These are phyloP conservation scores for Ochetophila trinervis DNA, from an alignment of 306 rosid species.

Conservation along the genomic window DNA sequence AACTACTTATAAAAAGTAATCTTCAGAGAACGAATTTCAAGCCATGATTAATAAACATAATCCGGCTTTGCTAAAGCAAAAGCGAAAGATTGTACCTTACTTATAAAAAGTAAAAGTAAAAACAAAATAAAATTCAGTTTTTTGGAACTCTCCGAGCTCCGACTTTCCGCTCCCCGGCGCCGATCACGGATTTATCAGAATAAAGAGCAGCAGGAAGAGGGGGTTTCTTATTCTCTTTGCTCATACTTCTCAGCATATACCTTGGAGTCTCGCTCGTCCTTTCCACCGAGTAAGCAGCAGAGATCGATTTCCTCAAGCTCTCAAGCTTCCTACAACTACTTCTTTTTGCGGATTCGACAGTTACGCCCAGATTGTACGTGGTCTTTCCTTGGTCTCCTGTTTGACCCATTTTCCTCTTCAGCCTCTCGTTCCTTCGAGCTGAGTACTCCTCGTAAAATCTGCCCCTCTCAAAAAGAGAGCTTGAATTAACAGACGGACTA, in stretches of 20 bases:
- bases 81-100: no score
- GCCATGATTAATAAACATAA: no score
- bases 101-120: no score
- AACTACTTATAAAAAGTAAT: no score
- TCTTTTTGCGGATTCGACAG: slow-evolving; percentile 62
- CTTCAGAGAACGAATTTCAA: no score
- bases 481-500: slow-evolving; percentile 19
- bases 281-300: slow-evolving; percentile 54
- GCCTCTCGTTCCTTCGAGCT: slow-evolving; percentile 86
- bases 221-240: slow-evolving; percentile 77
- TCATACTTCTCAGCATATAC: slow-evolving; percentile 83
- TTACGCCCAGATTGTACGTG: slow-evolving; percentile 57
- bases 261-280: slow-evolving; percentile 56
- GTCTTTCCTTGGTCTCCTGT: slow-evolving; percentile 27
- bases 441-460: slow-evolving; percentile 77
- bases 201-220: slow-evolving; percentile 44
- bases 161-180: slow-evolving; percentile 29
- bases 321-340: slow-evolving; percentile 51
- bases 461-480: slow-evolving; percentile 63
- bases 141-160: slow-evolving; percentile 38
- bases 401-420: slow-evolving; percentile 53
- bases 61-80: no score
- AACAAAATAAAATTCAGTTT: slow-evolving; percentile 20
- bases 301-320: slow-evolving; percentile 64
- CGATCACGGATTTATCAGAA: slow-evolving; percentile 29